Conservation (phyloP, 768 basidiomycete genomes). For the Kwoniella pini region DNA sequence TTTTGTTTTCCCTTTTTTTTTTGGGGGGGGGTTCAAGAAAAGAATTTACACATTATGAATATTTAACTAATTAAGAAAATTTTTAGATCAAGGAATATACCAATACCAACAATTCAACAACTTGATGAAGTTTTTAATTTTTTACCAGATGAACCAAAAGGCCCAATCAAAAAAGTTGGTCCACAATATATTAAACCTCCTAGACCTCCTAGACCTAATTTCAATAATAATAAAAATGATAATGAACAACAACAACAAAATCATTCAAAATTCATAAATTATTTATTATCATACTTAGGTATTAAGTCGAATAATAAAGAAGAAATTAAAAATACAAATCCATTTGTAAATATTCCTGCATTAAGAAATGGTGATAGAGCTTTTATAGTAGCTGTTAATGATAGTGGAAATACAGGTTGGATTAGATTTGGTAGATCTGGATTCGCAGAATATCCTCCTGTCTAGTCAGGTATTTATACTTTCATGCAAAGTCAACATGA, state of each 20-base stretch:
- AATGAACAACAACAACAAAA: too few relatives aligned
- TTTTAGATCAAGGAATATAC: conserved; percentile 75
- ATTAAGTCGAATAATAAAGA: not conserved
- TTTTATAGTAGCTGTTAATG: conserved; percentile 82
- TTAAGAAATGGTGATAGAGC: conserved; percentile 82
- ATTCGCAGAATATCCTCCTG: conserved; percentile 63
- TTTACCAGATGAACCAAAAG: conserved; percentile 64
- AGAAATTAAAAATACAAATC: not conserved
- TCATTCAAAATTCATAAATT: too few relatives aligned
- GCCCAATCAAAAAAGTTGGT: conserved; percentile 33
- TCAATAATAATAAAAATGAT: not conserved
- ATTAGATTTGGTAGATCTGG: conserved; percentile 72
- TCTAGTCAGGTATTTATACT: not conserved
- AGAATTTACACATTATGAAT: too few relatives aligned
- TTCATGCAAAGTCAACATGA: not conserved
- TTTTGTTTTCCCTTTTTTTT: conserved; percentile 20
- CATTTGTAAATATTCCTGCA: conserved; percentile 65
- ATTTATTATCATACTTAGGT: too few relatives aligned
- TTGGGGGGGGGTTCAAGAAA: too few relatives aligned
- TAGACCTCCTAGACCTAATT: not conserved
- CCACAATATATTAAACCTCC: conserved; percentile 31
- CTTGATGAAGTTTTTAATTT: conserved; percentile 69
- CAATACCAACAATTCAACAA: conserved; percentile 79
- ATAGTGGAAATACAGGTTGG: conserved; percentile 82
- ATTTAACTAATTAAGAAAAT: too few relatives aligned